These are phyloP conservation scores for Rhizophora mangle DNA, from an alignment of 345 rosid species.

Conservation along the genomic window DNA sequence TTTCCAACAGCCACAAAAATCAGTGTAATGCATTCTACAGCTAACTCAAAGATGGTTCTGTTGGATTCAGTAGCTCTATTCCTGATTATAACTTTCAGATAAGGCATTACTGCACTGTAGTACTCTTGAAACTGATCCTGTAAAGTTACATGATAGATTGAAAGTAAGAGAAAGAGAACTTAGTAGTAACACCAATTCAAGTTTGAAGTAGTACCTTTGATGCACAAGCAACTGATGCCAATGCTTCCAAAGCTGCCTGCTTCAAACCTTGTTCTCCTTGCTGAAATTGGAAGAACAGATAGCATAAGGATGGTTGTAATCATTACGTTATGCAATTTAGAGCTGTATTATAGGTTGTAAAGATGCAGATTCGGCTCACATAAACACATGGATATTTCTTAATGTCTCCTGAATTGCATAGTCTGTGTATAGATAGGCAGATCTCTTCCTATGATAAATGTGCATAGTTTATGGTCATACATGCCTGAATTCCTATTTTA, in stretches of 20 bases:
- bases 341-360: too few species aligned
- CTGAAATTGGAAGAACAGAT: background rate
- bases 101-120: conserved; percentile 35
- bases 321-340: too few species aligned
- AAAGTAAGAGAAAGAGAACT: background rate
- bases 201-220: background rate
- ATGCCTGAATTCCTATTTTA: too few species aligned
- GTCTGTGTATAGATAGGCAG: background rate
- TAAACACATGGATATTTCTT: too few species aligned
- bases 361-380: too few species aligned
- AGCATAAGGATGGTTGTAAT: background rate
- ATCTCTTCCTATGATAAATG: too few species aligned
- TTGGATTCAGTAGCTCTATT: conserved; percentile 18
- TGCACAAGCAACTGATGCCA: conserved; percentile 6
- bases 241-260: conserved; percentile 7
- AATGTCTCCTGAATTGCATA: background rate
- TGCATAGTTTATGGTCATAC: too few species aligned
- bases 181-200: background rate
- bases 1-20: conserved; percentile 15
- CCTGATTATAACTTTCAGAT: conserved; percentile 28
- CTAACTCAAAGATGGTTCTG: background rate
- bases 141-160: background rate
- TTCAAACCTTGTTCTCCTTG: background rate
- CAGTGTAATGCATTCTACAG: conserved; percentile 2
- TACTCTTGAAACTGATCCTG: conserved; percentile 24